phyloP scores from a whole-genome alignment of 352 stramenopile species.

The Elongisporangium undulatum region DNA sequence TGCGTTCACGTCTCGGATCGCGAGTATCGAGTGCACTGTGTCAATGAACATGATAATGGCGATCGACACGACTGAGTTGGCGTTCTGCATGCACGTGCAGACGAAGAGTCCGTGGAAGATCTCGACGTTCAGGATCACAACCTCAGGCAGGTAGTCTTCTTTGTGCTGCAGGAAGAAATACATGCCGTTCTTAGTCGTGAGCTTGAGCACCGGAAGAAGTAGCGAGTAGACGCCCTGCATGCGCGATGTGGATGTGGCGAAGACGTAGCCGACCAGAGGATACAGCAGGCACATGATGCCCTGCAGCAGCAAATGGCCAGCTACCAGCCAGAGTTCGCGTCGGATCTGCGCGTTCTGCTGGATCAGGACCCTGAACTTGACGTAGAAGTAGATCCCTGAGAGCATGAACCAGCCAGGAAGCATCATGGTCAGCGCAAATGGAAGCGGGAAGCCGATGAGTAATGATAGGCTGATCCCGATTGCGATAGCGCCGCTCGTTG shows the following conservation, averaged over 20 bases:
- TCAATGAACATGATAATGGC: slow-evolving; percentile 16
- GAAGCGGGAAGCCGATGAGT: slow-evolving; percentile 19
- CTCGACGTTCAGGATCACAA: slow-evolving; percentile 21
- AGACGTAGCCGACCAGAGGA: slow-evolving; percentile 16
- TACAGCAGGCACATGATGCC: slow-evolving; percentile 16
- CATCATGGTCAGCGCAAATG: slow-evolving; percentile 12
- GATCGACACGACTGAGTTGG: slow-evolving; percentile 12
- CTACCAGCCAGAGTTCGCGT: neutral
- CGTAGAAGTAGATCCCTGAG: slow-evolving; percentile 1
- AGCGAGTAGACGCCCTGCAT: slow-evolving; percentile 12
- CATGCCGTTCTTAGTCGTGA: slow-evolving; percentile 18
- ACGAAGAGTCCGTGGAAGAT: slow-evolving; percentile 21
- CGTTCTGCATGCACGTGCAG: slow-evolving; percentile 19
- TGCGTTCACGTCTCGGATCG: slow-evolving; percentile 4
- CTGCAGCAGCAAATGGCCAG: slow-evolving; percentile 8
- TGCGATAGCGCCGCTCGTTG: slow-evolving; percentile 3
- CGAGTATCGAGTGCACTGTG: slow-evolving; percentile 9
- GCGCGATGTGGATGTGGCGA: slow-evolving; percentile 4
- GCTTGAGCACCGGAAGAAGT: slow-evolving; percentile 15
- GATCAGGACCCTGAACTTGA: slow-evolving; percentile 6
- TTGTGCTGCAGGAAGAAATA: slow-evolving; percentile 11
- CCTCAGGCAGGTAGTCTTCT: slow-evolving; percentile 19
- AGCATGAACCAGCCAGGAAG: neutral
- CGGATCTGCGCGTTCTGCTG: neutral
- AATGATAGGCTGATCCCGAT: slow-evolving; percentile 8